phyloP scores from a whole-genome alignment of 164 flowering plant genomes.

The Aristolochia fimbriata region DNA sequence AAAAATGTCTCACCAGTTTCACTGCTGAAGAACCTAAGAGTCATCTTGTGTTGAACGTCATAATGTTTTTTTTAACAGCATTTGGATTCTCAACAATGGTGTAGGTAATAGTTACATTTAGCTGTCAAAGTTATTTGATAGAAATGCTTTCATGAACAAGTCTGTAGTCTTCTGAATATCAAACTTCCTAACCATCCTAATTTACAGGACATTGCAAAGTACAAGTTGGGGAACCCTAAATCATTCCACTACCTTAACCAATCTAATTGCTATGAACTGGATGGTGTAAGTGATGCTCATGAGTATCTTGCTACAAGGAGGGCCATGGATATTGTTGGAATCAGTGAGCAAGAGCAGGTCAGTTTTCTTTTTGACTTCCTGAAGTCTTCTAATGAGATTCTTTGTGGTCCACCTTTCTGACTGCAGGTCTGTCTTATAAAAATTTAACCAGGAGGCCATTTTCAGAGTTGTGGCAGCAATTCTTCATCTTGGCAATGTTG shows the following conservation, averaged over 20 bases:
- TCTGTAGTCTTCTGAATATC: too few relatives aligned
- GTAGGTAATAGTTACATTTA: too few relatives aligned
- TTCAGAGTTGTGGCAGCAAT: slow-evolving; percentile 96
- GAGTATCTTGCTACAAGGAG: slow-evolving; percentile 93
- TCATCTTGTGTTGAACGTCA: too few relatives aligned
- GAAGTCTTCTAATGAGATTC: slow-evolving; percentile 1
- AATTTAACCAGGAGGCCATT: slow-evolving; percentile 63
- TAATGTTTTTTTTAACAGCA: too few relatives aligned
- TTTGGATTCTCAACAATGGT: too few relatives aligned
- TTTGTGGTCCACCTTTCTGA: slow-evolving; percentile 10
- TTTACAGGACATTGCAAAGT: slow-evolving; percentile 51
- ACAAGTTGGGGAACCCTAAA: slow-evolving; percentile 61
- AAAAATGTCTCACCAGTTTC: neutral
- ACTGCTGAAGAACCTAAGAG: too few relatives aligned
- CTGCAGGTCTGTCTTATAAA: slow-evolving; percentile 4
- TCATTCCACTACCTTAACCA: slow-evolving; percentile 87
- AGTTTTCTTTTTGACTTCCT: slow-evolving; percentile 5
- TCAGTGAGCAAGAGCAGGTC: slow-evolving; percentile 92
- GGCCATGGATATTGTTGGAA: slow-evolving; percentile 99
- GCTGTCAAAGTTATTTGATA: too few relatives aligned
- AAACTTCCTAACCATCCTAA: neutral
- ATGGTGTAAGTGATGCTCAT: slow-evolving; percentile 76
- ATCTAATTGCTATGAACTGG: slow-evolving; percentile 69
- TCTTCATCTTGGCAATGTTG: slow-evolving; percentile 91
- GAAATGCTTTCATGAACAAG: too few relatives aligned